phyloP scores from a whole-genome alignment of 129 eudicot species.

The Chrysanthemum makinoi region DNA sequence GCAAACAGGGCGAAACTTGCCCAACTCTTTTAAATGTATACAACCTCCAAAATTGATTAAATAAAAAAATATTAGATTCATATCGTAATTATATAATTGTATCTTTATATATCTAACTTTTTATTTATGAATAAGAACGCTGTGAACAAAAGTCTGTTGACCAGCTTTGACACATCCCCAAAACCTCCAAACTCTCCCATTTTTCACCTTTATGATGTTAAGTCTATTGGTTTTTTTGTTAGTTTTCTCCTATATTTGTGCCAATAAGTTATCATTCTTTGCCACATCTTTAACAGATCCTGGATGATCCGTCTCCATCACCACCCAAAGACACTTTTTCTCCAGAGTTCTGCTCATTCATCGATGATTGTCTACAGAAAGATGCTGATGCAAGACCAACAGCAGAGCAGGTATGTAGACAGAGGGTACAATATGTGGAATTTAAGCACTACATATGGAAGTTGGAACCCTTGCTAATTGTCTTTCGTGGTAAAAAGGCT shows the following conservation, averaged over 20 bases:
- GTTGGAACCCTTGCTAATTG: too few species aligned
- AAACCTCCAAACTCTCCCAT: not conserved
- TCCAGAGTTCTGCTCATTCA: constrained; percentile 86
- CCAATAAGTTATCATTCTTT: not conserved
- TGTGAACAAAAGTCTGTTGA: too few species aligned
- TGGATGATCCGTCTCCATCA: constrained; percentile 96
- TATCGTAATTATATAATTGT: too few species aligned
- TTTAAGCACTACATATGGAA: not conserved
- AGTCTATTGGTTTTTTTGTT: not conserved
- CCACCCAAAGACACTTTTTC: constrained; percentile 67
- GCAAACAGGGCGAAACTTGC: too few species aligned
- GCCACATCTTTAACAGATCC: constrained; percentile 49
- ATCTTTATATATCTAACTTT: too few species aligned
- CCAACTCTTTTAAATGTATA: too few species aligned
- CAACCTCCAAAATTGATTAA: too few species aligned
- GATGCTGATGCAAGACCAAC: constrained; percentile 93
- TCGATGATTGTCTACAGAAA: constrained; percentile 85
- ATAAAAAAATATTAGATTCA: too few species aligned
- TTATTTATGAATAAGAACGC: too few species aligned
- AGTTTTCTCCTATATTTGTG: constrained; percentile 3
- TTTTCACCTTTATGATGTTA: too few species aligned
- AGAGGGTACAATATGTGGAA: constrained; percentile 2
- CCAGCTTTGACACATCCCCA: too few species aligned
- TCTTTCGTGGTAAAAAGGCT: too few species aligned
- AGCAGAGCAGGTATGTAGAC: constrained; percentile 77